phyloP scores from a whole-genome alignment of 2,329 filamentous ascomycete genomes.

The Scytalidium lignicola region DNA sequence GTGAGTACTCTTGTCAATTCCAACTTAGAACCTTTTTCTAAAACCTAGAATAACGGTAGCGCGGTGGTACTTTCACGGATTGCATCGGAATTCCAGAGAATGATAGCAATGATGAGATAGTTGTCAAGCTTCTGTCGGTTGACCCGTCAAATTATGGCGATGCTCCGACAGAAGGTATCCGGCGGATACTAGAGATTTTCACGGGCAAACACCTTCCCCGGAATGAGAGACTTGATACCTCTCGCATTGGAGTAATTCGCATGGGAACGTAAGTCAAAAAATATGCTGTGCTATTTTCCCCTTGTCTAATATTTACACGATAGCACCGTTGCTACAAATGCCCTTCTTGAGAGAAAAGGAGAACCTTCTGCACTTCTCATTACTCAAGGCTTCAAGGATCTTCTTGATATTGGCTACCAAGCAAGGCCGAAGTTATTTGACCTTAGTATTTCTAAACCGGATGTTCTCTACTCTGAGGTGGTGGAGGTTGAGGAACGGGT shows the following conservation, averaged over 20 bases:
- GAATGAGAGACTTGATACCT: constrained; percentile 61
- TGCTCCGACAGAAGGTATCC: constrained; percentile 62
- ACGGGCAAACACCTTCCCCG: constrained; percentile 56
- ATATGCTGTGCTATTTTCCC: too few species aligned
- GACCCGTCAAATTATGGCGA: constrained; percentile 64
- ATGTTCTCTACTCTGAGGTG: constrained; percentile 61
- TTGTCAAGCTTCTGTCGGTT: constrained; percentile 65
- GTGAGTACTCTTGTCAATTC: neutral
- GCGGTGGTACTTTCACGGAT: constrained; percentile 2
- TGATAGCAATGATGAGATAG: too few species aligned
- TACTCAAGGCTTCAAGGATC: constrained; percentile 67
- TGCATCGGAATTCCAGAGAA: neutral
- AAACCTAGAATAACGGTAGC: neutral
- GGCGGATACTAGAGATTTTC: constrained; percentile 55
- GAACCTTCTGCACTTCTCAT: constrained; percentile 63
- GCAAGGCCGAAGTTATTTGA: constrained; percentile 67
- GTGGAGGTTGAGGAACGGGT: constrained; percentile 67
- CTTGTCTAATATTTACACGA: too few species aligned
- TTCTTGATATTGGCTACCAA: constrained; percentile 66
- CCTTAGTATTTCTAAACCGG: constrained; percentile 59
- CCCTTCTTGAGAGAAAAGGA: constrained; percentile 65
- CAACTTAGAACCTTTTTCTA: neutral
- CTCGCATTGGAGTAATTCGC: constrained; percentile 67
- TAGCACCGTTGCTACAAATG: constrained; percentile 65
- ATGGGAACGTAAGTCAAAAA: too few species aligned